A percentile compares a stretch with the other conserved stretches of the same genome.
phyloP scores from a whole-genome alignment of 371 early-diverging fungal genomes.

The Phascolomyces articulosus region DNA sequence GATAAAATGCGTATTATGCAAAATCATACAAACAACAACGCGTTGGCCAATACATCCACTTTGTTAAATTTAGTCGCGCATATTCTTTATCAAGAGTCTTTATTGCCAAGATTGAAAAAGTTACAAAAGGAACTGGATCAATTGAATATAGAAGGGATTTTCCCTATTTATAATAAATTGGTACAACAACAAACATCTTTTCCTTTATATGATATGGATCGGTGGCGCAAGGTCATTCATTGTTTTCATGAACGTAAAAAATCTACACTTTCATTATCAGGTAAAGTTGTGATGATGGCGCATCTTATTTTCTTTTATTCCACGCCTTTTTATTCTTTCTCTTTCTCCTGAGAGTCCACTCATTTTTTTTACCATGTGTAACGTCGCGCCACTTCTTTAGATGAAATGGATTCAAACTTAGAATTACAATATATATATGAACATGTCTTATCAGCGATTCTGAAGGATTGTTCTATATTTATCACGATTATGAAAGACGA shows the following conservation, averaged over 20 bases:
- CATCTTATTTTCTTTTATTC: too few relatives aligned
- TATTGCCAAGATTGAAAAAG: conserved; percentile 34
- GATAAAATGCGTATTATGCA: conserved; percentile 39
- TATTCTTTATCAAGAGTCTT: conserved; percentile 38
- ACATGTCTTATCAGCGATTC: conserved; percentile 59
- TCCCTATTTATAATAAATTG: conserved; percentile 23
- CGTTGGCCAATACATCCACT: too few relatives aligned
- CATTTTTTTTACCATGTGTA: too few relatives aligned
- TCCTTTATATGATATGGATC: conserved; percentile 21
- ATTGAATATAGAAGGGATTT: conserved; percentile 50
- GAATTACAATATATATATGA: conserved; percentile 40
- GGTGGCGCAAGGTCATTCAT: conserved; percentile 26
- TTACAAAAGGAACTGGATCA: conserved; percentile 50
- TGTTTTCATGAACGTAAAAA: conserved; percentile 14
- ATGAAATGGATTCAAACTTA: background rate
- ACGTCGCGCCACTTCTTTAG: too few relatives aligned
- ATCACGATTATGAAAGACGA: conserved; percentile 17
- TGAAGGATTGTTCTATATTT: conserved; percentile 66
- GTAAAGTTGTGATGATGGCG: background rate
- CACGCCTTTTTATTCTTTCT: too few relatives aligned
- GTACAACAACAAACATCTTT: background rate
- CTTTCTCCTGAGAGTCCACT: too few relatives aligned
- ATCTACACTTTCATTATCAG: background rate
- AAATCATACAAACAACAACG: background rate
- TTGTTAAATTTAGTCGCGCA: too few relatives aligned